Evolutionary conservation across 1,284 basidiomycete genomes (phyloP).

Genomic region (Melanopsichium pennsylvanicum): DNA sequence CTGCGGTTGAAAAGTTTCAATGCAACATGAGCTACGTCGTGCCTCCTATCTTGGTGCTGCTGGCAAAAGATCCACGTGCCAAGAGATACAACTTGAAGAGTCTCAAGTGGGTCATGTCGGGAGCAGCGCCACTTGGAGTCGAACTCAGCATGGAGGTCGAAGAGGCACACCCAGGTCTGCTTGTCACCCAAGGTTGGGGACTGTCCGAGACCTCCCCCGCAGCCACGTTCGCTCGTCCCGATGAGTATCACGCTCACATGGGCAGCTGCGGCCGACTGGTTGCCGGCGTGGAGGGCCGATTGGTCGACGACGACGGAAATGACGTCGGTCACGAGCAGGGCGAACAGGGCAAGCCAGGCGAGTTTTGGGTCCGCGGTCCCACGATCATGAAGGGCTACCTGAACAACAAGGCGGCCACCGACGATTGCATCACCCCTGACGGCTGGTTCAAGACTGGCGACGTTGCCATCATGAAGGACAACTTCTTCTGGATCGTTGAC

Average conservation of each 20-base stretch:
- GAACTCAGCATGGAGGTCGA: slow-evolving; percentile 73
- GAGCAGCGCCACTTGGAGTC: slow-evolving; percentile 81
- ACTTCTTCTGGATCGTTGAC: slow-evolving; percentile 57
- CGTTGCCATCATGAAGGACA: slow-evolving; percentile 48
- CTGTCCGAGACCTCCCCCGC: slow-evolving; percentile 78
- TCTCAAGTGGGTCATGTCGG: slow-evolving; percentile 74
- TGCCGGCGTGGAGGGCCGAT: slow-evolving; percentile 78
- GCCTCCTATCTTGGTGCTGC: slow-evolving; percentile 81
- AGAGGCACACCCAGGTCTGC: slow-evolving; percentile 68
- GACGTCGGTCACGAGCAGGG: slow-evolving; percentile 68
- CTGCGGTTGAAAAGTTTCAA: slow-evolving; percentile 74
- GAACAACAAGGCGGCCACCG: slow-evolving; percentile 43
- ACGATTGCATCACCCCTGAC: slow-evolving; percentile 49
- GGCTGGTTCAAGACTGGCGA: slow-evolving; percentile 58
- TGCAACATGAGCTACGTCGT: slow-evolving; percentile 76
- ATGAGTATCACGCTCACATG: slow-evolving; percentile 46
- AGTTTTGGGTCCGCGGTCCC: slow-evolving; percentile 43
- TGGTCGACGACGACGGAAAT: slow-evolving; percentile 71
- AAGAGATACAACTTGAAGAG: slow-evolving; percentile 76
- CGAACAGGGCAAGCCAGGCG: slow-evolving; percentile 67
- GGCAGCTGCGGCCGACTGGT: slow-evolving; percentile 73
- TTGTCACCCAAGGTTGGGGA: slow-evolving; percentile 71
- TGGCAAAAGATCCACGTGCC: slow-evolving; percentile 79
- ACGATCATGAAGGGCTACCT: slow-evolving; percentile 55
- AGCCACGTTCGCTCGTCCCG: slow-evolving; percentile 63